phyloP scores from a whole-genome alignment of 1,284 basidiomycete genomes.

The Puccinia hordei region DNA sequence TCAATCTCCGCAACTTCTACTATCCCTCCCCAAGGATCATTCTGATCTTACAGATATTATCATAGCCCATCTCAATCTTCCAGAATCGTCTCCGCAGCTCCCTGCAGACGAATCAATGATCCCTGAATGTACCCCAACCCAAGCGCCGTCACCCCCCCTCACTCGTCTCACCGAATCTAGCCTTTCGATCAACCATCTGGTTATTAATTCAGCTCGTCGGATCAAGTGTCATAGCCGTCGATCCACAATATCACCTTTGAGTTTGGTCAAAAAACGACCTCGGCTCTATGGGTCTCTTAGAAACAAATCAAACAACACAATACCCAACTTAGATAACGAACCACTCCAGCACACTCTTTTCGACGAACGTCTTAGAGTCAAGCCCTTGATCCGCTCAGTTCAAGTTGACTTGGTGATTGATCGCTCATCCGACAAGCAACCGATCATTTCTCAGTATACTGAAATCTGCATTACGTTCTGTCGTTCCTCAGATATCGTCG shows the following conservation, averaged over 20 bases:
- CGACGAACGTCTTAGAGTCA: not conserved
- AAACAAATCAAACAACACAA: not conserved
- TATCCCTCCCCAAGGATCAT: not conserved
- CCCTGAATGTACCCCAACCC: not conserved
- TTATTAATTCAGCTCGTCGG: conserved; percentile 9
- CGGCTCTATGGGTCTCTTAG: not conserved
- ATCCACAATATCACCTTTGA: conserved; percentile 2
- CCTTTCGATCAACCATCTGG: conserved; percentile 15
- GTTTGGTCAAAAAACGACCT: conserved; percentile 10
- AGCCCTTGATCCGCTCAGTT: conserved; percentile 12
- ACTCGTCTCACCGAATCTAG: not conserved
- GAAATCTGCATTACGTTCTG: conserved; percentile 33
- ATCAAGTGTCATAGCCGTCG: conserved; percentile 4
- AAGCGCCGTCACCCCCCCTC: not conserved
- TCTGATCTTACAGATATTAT: not conserved
- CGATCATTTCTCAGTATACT: conserved; percentile 13
- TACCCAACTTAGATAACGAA: not conserved
- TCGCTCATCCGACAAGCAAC: not conserved
- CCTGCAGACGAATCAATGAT: not conserved
- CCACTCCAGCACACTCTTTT: no score
- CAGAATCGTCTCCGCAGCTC: not conserved
- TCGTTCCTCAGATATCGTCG: not conserved
- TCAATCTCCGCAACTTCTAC: not conserved
- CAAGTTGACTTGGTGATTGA: conserved; percentile 25
- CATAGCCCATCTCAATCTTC: conserved; percentile 11